A percentile compares a stretch with the other conserved stretches of the same genome.
Conservation (phyloP, 108 stramenopile genomes). For the Fragilaria radians region DNA sequence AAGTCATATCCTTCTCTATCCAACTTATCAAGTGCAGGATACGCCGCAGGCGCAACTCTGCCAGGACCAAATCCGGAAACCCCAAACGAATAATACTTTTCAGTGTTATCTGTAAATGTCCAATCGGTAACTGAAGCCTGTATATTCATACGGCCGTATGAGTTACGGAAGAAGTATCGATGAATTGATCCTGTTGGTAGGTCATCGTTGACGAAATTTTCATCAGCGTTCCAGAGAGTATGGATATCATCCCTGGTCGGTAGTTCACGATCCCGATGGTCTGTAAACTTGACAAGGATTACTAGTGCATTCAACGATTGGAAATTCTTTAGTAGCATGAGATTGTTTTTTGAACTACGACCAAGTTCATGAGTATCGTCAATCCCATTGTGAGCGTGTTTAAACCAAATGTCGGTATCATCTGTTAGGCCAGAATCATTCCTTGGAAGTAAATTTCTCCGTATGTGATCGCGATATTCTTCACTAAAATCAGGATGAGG, state of each 20-base stretch:
- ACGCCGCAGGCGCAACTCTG: conserved; percentile 10
- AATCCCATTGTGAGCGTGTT: too few relatives aligned
- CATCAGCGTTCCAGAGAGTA: conserved; percentile 30
- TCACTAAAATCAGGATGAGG: background rate
- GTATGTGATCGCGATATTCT: background rate
- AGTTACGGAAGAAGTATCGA: conserved; percentile 15
- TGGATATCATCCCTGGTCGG: conserved; percentile 30
- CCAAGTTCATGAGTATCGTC: too few relatives aligned
- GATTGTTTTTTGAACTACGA: background rate
- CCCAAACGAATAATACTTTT: conserved; percentile 39
- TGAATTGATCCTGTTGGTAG: conserved; percentile 39
- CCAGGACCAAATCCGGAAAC: conserved; percentile 14
- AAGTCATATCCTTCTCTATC: conserved; percentile 5
- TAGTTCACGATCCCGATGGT: conserved; percentile 37
- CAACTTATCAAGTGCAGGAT: conserved; percentile 2
- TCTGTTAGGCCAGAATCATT: background rate
- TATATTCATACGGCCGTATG: conserved; percentile 20
- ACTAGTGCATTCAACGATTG: conserved; percentile 17
- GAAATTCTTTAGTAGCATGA: background rate
- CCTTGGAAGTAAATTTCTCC: background rate
- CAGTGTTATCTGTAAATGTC: conserved; percentile 28
- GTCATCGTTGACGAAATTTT: conserved; percentile 8
- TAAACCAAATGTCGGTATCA: background rate
- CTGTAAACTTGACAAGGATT: conserved; percentile 40
- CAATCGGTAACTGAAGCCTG: conserved; percentile 32